Base-by-base conservation (phyloP, 495 filamentous ascomycete genomes). In the Cairneyella variabilis region DNA sequence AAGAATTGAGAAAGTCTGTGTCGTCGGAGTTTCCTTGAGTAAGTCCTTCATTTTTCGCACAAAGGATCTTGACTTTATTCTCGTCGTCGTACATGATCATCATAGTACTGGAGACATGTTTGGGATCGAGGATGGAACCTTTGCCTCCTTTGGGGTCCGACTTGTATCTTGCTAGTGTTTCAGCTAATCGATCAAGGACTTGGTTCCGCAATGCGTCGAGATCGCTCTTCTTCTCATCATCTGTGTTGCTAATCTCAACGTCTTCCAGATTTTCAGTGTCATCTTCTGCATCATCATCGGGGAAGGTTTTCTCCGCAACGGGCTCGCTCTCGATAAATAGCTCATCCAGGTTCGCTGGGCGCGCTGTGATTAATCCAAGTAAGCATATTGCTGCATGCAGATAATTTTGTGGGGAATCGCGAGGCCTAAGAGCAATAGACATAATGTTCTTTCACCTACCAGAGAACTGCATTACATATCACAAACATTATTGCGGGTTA, bases 101-200 rank as follows among this genome's bases (percentile, higher is more conserved):
- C n/a, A n/a, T n/a, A n/a, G n/a, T n/a, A n/a, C n/a, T n/a, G n/a
- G n/a, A n/a, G n/a, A n/a, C n/a, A n/a, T 52, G 48, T 40, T 52
- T 52, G 1, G 48, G 48, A 42, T 42, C 37, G 48, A 52, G 48
- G 16, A 52, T 42, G 5, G 34, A n/a, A 20, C 20, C 48, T 52
- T 52, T 52, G 9, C n/a, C n/a, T 1, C 1, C 48, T 52, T 1
- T 52, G 30, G 1, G 48, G 16, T 52, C 48, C n/a, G 48, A 52
- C 48, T 52, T 52, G 30, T 52, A 52, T 52, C 48, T 52, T 52
- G 37, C 48, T 30, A 52, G 48, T 52, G n/a, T 52, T 51, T 52
- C 48, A 1, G 48, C 48, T 32, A 52, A n/a, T 6, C 48, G 48
- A 22, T 52, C 48, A 42, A 52, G 48, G 48, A 52, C 46, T 42